Conservation (phyloP, 441 rosid species). For the Gossypium gossypioides region DNA sequence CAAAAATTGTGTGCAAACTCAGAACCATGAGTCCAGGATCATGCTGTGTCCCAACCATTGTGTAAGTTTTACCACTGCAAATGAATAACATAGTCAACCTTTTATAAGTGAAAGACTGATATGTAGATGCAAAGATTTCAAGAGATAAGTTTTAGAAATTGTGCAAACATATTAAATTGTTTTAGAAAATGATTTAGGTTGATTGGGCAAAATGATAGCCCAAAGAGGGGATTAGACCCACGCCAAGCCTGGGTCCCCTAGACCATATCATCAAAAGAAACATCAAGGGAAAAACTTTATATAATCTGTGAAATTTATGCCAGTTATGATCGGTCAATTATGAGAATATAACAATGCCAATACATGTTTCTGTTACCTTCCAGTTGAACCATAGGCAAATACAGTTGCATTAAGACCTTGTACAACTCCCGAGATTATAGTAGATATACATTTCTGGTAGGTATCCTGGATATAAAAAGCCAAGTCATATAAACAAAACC, state of each 20-base stretch:
- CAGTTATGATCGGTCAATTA: background rate
- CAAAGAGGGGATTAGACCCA: background rate
- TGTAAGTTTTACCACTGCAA: slow-evolving; percentile 79
- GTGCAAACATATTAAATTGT: background rate
- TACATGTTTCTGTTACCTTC: slow-evolving; percentile 46
- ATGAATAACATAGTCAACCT: slow-evolving; percentile 4
- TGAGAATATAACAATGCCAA: slow-evolving; percentile 8
- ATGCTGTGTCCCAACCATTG: slow-evolving; percentile 80
- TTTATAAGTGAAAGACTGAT: background rate
- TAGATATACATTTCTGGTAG: slow-evolving; percentile 46
- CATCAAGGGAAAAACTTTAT: background rate
- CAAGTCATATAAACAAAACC: background rate
- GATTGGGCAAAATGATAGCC: background rate
- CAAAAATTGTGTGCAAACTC: slow-evolving; percentile 69
- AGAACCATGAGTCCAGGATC: slow-evolving; percentile 98
- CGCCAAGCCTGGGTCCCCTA: background rate
- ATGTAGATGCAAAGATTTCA: background rate
- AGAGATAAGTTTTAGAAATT: background rate
- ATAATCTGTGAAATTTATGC: background rate
- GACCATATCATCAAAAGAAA: background rate
- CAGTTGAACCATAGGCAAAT: slow-evolving; percentile 89
- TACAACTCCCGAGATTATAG: slow-evolving; percentile 63
- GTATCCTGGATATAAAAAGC: slow-evolving; percentile 42
- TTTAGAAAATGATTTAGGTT: background rate
- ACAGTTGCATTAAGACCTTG: slow-evolving; percentile 86